Base-by-base conservation (phyloP, 108 stramenopile species). In the Nannochloropsis salina region DNA sequence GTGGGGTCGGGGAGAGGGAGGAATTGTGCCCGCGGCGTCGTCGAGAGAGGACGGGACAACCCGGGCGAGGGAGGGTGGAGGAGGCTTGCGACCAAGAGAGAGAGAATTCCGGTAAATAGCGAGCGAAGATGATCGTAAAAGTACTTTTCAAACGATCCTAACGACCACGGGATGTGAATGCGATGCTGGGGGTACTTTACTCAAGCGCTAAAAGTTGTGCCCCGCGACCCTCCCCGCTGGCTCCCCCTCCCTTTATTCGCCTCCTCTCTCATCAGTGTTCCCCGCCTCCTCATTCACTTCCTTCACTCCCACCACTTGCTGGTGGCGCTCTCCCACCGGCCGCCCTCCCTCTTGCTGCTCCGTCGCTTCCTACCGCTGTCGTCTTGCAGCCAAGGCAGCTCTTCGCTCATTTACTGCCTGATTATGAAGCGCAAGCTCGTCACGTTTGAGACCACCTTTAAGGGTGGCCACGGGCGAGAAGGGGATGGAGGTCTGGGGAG, bases 401-500 rank as follows among this genome's bases (percentile, higher is more conserved):
- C 47, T 51, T 15, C 47, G 47, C 15, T 51, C 47, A 51, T 51
- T 51, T 15, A 51, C 47, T 15, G 12, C 47, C 47, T 51, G 47
- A 15, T 51, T 51, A 15, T 51, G 15, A 10, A 51, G 15, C 12
- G 10, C 15, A 10, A 51, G 15, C 47, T 51, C 47, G 15, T 51
- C 47, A 12, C 47, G 47, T 51, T 51, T 51, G 12, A 51, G 15
- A 15, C 47, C 15, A 12, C 15, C 47, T 51, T 51, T 51, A 1
- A 51, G 12, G 15, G 1, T 1, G 15, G 47, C 10, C 47, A 51
- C 15, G 47, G 47, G 47, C 47, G 47, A 51, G 15, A 51, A 51
- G 15, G 47, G 47, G 47, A 51, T 51, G 47, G 47, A 51, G 15
- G 47, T 51, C 80, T 81, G 20, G 9, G 80, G 83, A 84, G 83